Base-by-base conservation (phyloP, 768 basidiomycete genomes). In the Tricholoma hemisulphureum region DNA sequence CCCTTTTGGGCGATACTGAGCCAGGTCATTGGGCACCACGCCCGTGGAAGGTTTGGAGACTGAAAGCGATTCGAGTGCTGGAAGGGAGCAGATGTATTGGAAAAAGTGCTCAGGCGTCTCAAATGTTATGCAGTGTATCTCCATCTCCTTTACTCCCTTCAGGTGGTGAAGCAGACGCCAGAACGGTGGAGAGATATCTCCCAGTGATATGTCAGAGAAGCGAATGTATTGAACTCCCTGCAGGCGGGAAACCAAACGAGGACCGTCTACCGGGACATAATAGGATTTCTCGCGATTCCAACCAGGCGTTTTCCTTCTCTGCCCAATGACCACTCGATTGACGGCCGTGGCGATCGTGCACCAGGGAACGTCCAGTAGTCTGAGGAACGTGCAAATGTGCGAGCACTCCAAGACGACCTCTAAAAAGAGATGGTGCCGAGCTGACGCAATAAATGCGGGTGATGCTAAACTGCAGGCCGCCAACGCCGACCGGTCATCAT, bases 391-490 rank as follows among this genome's bases (percentile, higher is more conserved):
- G 32, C 62, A 60, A 8, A 73, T 65, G 16, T 57, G 59, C 18
- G 64, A 60, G 51, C 64, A 65, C 7, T 68, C 65, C 14, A 73
- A 51, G 14, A 48, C 62, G n/a, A 73, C 59, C 21, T 71, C 67
- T 3, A 63, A 61, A 55, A 75, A 76, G 29, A 74, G 63, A 45
- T 71, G 68, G 20, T 64, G 66, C 23, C 70, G 66, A 51, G 67
- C 67, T 3, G 63, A 51, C 16, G 67, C 61, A 11, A 71, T 49
- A 56, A 76, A 66, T 4, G 55, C 58, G 10, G 64, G 56, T 4
- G 72, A 70, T 11, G 66, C 69, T 16, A 73, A 61, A 49, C 70
- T 70, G 58, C 72, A 76, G 5, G 69, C 56, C 8, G 63, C 51
- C 31, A 75, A 69, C 5, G 69, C 41, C 20, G 28, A 39, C 11